A percentile compares a stretch with the other conserved stretches of the same genome.
phyloP scores from a whole-genome alignment of 139 green algal species.

The Haematococcus lacustris region DNA sequence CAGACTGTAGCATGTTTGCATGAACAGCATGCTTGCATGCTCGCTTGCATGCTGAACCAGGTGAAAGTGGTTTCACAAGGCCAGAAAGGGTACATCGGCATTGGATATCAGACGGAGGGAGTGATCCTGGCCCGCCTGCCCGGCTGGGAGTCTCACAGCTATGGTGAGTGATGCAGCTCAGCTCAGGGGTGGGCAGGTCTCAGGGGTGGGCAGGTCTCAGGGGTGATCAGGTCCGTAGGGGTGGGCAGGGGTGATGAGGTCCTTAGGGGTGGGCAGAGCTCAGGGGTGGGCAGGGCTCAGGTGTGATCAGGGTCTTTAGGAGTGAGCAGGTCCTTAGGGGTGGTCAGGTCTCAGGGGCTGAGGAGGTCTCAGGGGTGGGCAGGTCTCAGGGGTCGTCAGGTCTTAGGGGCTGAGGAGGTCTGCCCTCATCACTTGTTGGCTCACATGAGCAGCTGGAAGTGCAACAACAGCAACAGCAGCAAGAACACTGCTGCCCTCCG shows the following conservation, averaged over 20 bases:
- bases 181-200: background rate
- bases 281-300: too few species aligned
- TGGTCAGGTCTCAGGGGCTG: too few species aligned
- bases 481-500: too few species aligned
- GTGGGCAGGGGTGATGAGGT: background rate
- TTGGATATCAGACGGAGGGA: slow-evolving; percentile 59
- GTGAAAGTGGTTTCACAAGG: slow-evolving; percentile 1
- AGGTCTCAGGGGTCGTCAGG: too few species aligned
- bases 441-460: too few species aligned
- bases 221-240: background rate
- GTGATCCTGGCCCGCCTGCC: slow-evolving; percentile 65
- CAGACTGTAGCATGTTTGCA: background rate
- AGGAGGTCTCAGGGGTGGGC: too few species aligned
- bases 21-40: background rate
- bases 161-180: slow-evolving; percentile 30
- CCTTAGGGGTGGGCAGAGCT: background rate
- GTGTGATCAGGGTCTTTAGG: too few species aligned
- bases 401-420: too few species aligned
- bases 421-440: too few species aligned
- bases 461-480: too few species aligned
- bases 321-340: too few species aligned
- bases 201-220: background rate
- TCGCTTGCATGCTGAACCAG: background rate
- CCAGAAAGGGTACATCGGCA: slow-evolving; percentile 34
- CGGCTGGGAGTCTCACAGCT: slow-evolving; percentile 76